Conservation (phyloP, 139 green algal genomes). For the Coccomyxa sp. region DNA sequence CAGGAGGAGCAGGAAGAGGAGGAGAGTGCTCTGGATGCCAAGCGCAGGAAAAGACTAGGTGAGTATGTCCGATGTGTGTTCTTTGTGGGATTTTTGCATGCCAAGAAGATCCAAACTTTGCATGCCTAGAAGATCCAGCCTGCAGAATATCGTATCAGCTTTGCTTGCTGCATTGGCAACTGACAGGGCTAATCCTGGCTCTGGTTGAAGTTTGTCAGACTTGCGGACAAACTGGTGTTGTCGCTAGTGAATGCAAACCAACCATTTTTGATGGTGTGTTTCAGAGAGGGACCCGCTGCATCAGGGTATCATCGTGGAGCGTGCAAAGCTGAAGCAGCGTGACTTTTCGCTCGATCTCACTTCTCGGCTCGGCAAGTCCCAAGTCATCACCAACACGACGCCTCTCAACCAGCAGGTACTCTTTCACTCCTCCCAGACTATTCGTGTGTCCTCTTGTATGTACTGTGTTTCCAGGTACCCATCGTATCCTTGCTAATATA, state of each 20-base stretch:
- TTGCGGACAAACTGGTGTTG: too few relatives aligned
- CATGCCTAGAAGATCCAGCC: too few relatives aligned
- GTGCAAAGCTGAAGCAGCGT: slow-evolving; percentile 63
- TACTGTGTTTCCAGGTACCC: too few relatives aligned
- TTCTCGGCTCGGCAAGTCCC: slow-evolving; percentile 68
- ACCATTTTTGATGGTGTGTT: background rate
- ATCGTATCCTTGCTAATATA: too few relatives aligned
- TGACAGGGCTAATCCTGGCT: too few relatives aligned
- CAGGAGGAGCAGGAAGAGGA: slow-evolving; percentile 39
- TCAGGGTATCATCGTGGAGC: slow-evolving; percentile 81
- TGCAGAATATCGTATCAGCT: too few relatives aligned
- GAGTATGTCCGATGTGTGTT: background rate
- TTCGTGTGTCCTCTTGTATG: background rate
- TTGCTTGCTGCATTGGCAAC: too few relatives aligned
- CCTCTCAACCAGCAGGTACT: slow-evolving; percentile 66
- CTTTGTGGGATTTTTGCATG: too few relatives aligned
- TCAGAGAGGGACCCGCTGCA: slow-evolving; percentile 81
- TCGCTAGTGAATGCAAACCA: too few relatives aligned
- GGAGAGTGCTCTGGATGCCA: slow-evolving; percentile 58
- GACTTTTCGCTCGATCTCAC: slow-evolving; percentile 77
- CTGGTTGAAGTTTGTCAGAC: too few relatives aligned
- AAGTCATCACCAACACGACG: slow-evolving; percentile 71
- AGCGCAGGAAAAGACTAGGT: slow-evolving; percentile 65
- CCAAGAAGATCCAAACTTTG: too few relatives aligned
- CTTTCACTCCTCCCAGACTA: slow-evolving; percentile 19